Evolutionary conservation across 1,284 basidiomycete genomes (phyloP).

Genomic region (Mycena sp.): DNA sequence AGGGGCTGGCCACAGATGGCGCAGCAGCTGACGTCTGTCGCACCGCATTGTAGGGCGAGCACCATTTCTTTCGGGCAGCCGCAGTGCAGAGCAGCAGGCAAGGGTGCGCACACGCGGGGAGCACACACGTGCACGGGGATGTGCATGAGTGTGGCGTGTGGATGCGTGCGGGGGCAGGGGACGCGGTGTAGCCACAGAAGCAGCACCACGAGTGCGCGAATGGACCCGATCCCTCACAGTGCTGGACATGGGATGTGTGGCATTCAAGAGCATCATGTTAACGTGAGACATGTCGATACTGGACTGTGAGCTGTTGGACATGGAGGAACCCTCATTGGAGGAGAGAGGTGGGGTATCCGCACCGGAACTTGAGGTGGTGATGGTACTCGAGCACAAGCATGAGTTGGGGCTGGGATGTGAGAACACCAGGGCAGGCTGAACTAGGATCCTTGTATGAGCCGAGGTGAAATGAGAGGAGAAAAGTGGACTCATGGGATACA

Average conservation of each 20-base stretch:
- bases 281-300: slow-evolving; percentile 78
- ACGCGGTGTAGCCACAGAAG: slow-evolving; percentile 80
- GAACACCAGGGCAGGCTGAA: slow-evolving; percentile 61
- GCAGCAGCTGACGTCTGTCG: slow-evolving; percentile 63
- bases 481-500: slow-evolving; percentile 52
- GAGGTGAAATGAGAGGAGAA: not conserved
- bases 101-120: slow-evolving; percentile 79
- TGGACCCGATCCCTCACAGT: slow-evolving; percentile 46
- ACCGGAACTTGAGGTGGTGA: slow-evolving; percentile 72
- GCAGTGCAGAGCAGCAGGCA: slow-evolving; percentile 80
- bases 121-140: slow-evolving; percentile 78
- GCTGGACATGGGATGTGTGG: slow-evolving; percentile 54
- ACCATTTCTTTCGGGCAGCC: slow-evolving; percentile 70
- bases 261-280: slow-evolving; percentile 62
- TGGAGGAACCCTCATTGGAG: slow-evolving; percentile 69
- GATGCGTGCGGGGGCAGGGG: slow-evolving; percentile 74
- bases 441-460: slow-evolving; percentile 39
- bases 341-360: slow-evolving; percentile 77
- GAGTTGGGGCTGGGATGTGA: slow-evolving; percentile 59
- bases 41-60: slow-evolving; percentile 67
- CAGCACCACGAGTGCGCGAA: slow-evolving; percentile 72
- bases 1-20: slow-evolving; percentile 66
- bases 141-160: slow-evolving; percentile 90
- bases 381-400: slow-evolving; percentile 64
- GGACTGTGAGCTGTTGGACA: slow-evolving; percentile 76